Evolutionary conservation across 1,284 basidiomycete species (phyloP).

Genomic region (Testicularia cyperi): DNA sequence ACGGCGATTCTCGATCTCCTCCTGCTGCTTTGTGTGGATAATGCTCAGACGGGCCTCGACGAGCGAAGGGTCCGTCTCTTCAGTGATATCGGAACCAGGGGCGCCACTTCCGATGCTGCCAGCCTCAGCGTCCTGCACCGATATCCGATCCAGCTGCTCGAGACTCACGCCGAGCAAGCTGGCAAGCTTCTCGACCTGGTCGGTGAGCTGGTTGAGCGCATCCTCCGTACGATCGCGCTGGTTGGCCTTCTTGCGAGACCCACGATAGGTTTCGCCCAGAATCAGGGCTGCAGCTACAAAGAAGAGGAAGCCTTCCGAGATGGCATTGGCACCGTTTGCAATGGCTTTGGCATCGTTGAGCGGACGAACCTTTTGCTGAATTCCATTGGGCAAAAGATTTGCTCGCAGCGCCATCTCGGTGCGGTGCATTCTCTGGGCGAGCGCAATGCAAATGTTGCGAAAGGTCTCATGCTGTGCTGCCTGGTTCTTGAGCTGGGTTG

Average conservation of each 20-base stretch:
- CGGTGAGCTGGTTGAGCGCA: slow-evolving; percentile 33
- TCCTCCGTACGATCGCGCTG: slow-evolving; percentile 52
- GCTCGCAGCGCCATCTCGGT: slow-evolving; percentile 51
- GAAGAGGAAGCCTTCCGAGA: slow-evolving; percentile 57
- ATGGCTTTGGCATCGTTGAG: slow-evolving; percentile 58
- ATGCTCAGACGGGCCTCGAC: slow-evolving; percentile 20
- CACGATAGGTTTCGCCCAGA: slow-evolving; percentile 52
- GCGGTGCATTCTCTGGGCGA: slow-evolving; percentile 54
- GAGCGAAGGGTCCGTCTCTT: slow-evolving; percentile 31
- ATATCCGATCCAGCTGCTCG: slow-evolving; percentile 14
- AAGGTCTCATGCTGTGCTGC: slow-evolving; percentile 55
- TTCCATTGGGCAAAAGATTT: slow-evolving; percentile 46
- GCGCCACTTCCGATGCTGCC: not conserved
- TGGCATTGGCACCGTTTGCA: slow-evolving; percentile 53
- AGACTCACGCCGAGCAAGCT: slow-evolving; percentile 29
- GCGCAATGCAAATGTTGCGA: slow-evolving; percentile 49
- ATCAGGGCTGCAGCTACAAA: slow-evolving; percentile 54
- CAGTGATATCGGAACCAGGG: no score
- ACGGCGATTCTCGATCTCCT: slow-evolving; percentile 28
- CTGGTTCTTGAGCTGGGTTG: slow-evolving; percentile 53
- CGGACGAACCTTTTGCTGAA: slow-evolving; percentile 50
- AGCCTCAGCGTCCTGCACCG: not conserved
- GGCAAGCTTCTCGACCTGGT: slow-evolving; percentile 32
- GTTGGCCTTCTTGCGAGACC: slow-evolving; percentile 47
- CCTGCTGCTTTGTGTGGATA: slow-evolving; percentile 14